Base-by-base conservation (phyloP, 345 rosid genomes). In the Combretum micranthum region DNA sequence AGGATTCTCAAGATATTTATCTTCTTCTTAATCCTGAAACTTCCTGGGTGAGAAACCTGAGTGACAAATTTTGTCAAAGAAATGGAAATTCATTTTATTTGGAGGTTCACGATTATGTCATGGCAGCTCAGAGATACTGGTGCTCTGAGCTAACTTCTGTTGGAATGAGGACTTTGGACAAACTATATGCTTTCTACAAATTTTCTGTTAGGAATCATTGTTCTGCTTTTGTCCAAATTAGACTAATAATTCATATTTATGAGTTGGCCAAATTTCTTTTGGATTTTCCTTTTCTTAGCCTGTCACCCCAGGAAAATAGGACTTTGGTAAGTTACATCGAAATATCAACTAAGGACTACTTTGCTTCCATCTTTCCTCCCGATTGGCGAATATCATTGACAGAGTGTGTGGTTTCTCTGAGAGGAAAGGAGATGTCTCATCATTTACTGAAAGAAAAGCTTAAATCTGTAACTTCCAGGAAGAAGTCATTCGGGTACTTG, bases 91-190 rank as follows among this genome's bases (percentile, higher is more conserved):
- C 57, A 25, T 55, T 44, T 39, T 62, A 62, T 12, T 4, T 75
- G 47, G 69, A 52, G 44, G 50, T 57, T 51, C 39, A 15, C 54
- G 68, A 69, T 42, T 77, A 76, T 54, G 68, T 70, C 25, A 46
- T 52, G 19, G 66, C 65, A 51, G 76, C 75, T 54, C 66, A 48
- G 25, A 55, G 18, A n/a, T 74, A 64, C 10, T 79, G 84, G 82
- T 15, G 64, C 52, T 60, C 55, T 0, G 78, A 79, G 45, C 60
- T 82, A n/a, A 43, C 57, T 42, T 63, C 70, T 49, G 74, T 82
- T 47, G 76, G 84, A 11, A 50, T 55, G 68, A 17, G 57, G 60
- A 76, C 74, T 23, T 62, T 78, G 62, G 3, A 20, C 20, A 57
- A 62, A 37, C 74, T 82, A 20, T 65, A 76, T 52, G 61, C 20